Percentiles rank a stretch among this genome's conserved stretches.
Evolutionary conservation across 1,284 basidiomycete species (phyloP).

Genomic region (Cryptococcus maquisensis): DNA sequence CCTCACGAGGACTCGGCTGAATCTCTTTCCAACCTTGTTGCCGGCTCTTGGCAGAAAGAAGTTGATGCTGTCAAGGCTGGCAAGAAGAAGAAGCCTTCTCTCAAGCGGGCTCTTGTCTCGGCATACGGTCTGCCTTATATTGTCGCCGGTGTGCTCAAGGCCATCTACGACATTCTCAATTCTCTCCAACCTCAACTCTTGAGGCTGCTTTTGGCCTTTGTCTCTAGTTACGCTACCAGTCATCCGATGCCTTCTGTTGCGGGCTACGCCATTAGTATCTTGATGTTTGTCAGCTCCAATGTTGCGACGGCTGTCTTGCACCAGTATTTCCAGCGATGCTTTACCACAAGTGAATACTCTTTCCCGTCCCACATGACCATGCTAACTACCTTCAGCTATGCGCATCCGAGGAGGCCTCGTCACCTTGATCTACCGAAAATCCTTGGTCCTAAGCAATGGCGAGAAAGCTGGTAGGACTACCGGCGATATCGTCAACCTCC

Average conservation of each 20-base stretch:
- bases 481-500: slow-evolving; percentile 91
- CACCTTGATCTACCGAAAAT: slow-evolving; percentile 78
- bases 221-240: slow-evolving; percentile 60
- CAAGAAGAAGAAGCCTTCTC: slow-evolving; percentile 61
- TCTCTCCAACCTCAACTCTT: slow-evolving; percentile 90
- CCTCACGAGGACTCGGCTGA: slow-evolving; percentile 67
- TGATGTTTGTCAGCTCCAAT: slow-evolving; percentile 76
- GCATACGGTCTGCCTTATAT: slow-evolving; percentile 77
- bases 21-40: slow-evolving; percentile 64
- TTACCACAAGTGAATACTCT: slow-evolving; percentile 51
- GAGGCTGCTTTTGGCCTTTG: slow-evolving; percentile 72
- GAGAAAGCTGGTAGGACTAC: slow-evolving; percentile 68
- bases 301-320: slow-evolving; percentile 79
- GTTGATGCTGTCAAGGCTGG: slow-evolving; percentile 47
- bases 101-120: slow-evolving; percentile 67
- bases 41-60: slow-evolving; percentile 49
- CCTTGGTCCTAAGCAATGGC: slow-evolving; percentile 76
- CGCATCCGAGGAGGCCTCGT: slow-evolving; percentile 83
- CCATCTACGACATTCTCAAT: slow-evolving; percentile 70
- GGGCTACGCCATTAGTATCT: slow-evolving; percentile 69
- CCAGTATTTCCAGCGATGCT: slow-evolving; percentile 61
- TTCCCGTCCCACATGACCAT: neutral
- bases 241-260: slow-evolving; percentile 46
- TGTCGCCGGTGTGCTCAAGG: slow-evolving; percentile 64
- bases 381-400: slow-evolving; percentile 59